Conservation (phyloP, 2,329 filamentous ascomycete species). For the Verticillium tricorpus region DNA sequence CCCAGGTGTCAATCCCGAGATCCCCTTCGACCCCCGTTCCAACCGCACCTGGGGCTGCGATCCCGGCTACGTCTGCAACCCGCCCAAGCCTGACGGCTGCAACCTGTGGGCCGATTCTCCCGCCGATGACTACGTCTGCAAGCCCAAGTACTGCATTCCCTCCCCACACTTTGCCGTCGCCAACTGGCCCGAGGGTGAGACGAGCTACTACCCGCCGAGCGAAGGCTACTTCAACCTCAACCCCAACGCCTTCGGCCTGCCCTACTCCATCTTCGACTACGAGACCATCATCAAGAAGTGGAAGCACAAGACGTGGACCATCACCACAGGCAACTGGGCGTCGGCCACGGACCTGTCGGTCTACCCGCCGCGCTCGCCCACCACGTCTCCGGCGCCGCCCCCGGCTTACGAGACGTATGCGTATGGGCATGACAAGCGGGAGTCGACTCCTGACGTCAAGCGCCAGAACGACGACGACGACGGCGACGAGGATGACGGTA, state of each 20-base stretch:
- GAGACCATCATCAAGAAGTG: conserved; percentile 30
- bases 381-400: conserved; percentile 11
- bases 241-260: conserved; percentile 57
- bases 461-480: conserved; percentile 8
- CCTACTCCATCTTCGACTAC: conserved; percentile 55
- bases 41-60: conserved; percentile 49
- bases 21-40: conserved; percentile 27
- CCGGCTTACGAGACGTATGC: conserved; percentile 9
- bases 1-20: conserved; percentile 11
- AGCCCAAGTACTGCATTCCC: conserved; percentile 36
- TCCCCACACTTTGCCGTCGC: conserved; percentile 31
- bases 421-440: conserved; percentile 5
- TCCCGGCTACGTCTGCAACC: conserved; percentile 49
- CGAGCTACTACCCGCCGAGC: conserved; percentile 46
- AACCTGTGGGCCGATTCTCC: conserved; percentile 47
- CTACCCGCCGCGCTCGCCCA: conserved; percentile 24
- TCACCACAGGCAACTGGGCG: conserved; percentile 51
- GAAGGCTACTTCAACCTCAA: conserved; percentile 62
- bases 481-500: conserved; percentile 19
- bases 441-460: background rate
- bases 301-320: conserved; percentile 32
- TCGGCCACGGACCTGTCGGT: conserved; percentile 45
- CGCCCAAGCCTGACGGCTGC: conserved; percentile 44
- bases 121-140: conserved; percentile 39
- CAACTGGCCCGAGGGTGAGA: conserved; percentile 39